Conservation (phyloP, 202 grass and related monocot genomes). For the Schoenoplectus tabernaemontani region DNA sequence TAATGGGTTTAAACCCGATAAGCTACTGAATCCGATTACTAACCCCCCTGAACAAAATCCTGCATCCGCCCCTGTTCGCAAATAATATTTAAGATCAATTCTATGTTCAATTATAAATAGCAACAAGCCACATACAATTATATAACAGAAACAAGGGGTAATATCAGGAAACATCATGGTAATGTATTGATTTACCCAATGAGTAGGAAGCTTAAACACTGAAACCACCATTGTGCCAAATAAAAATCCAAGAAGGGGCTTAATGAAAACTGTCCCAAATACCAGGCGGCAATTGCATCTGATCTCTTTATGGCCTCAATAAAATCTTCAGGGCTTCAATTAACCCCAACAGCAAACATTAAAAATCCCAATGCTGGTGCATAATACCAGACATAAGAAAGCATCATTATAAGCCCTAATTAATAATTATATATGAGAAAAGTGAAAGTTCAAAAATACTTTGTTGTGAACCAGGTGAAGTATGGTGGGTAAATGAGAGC, state of each 20-base stretch:
- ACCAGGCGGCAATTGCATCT: slow-evolving; percentile 60
- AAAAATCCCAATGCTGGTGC: slow-evolving; percentile 83
- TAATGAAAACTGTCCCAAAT: slow-evolving; percentile 77
- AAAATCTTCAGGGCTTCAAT: slow-evolving; percentile 79
- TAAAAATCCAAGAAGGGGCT: slow-evolving; percentile 76
- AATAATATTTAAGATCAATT: not conserved
- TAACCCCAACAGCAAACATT: slow-evolving; percentile 99
- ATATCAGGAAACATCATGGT: slow-evolving; percentile 10
- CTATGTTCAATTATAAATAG: not conserved
- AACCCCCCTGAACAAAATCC: no score
- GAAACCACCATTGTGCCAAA: slow-evolving; percentile 74
- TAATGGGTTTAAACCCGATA: no score
- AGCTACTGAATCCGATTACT: no score
- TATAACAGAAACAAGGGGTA: not conserved
- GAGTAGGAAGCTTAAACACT: slow-evolving; percentile 66
- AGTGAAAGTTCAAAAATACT: slow-evolving; percentile 21
- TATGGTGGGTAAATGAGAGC: slow-evolving; percentile 80
- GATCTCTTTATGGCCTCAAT: slow-evolving; percentile 78
- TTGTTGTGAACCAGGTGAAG: slow-evolving; percentile 96
- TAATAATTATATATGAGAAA: slow-evolving; percentile 6
- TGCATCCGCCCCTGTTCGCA: no score
- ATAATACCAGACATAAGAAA: slow-evolving; percentile 55
- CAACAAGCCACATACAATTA: not conserved
- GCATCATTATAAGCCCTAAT: slow-evolving; percentile 11
- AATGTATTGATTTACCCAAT: slow-evolving; percentile 39